Evolutionary conservation across 2,329 filamentous ascomycete genomes (phyloP).

Genomic region (Stagonosporopsis chrysanthemi): DNA sequence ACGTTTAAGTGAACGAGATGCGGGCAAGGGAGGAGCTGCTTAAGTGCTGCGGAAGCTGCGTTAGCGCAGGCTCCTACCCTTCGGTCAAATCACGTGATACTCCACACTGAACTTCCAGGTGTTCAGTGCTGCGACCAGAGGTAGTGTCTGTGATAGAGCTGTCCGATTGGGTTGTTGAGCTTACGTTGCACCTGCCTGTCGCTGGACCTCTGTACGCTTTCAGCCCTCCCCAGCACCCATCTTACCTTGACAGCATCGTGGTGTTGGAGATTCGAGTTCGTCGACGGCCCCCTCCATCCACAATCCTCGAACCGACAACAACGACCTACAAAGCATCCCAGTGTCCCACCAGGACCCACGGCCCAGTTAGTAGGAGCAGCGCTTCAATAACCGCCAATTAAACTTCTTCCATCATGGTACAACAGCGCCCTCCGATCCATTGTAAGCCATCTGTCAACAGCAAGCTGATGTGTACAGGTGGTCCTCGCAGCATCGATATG

Average conservation of each 20-base stretch:
- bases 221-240: neutral
- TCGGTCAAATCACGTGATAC: conserved; percentile 28
- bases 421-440: neutral
- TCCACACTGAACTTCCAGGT: conserved; percentile 37
- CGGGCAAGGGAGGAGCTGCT: conserved; percentile 23
- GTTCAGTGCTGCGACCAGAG: conserved; percentile 30
- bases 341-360: neutral
- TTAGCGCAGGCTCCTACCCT: conserved; percentile 20
- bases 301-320: conserved; percentile 10
- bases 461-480: conserved; percentile 67
- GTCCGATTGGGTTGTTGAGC: conserved; percentile 2
- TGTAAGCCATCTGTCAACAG: conserved; percentile 14
- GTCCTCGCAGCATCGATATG: conserved; percentile 99
- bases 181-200: neutral
- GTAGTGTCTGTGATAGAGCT: conserved; percentile 15
- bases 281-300: conserved; percentile 20
- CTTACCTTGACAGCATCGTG: neutral
- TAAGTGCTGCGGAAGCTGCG: conserved; percentile 17
- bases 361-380: neutral
- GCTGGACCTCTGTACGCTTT: neutral
- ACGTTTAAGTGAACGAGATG: conserved; percentile 7
- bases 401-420: conserved; percentile 40
- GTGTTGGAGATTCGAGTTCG: conserved; percentile 6
- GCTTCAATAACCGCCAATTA: conserved; percentile 11
- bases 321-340: conserved; percentile 1